phyloP scores from a whole-genome alignment of 2,329 filamentous ascomycete genomes.

The Septoria petroselini region DNA sequence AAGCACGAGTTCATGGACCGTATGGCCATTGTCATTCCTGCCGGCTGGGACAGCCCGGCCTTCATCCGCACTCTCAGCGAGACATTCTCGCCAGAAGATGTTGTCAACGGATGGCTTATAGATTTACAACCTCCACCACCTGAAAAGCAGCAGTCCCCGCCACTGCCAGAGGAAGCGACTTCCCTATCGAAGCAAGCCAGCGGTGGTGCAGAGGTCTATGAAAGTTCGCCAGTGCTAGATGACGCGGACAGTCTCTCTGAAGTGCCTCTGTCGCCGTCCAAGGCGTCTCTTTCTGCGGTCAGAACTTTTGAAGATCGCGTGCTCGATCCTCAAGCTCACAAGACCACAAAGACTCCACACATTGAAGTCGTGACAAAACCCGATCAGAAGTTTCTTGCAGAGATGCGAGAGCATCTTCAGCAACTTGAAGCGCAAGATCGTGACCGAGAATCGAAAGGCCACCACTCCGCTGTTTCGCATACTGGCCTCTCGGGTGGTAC shows the following conservation, averaged over 20 bases:
- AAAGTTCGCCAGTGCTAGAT: conserved; percentile 30
- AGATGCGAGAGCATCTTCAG: conserved; percentile 59
- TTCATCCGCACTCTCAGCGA: conserved; percentile 92
- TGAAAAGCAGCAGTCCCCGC: conserved; percentile 44
- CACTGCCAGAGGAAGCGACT: conserved; percentile 31
- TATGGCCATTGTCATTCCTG: conserved; percentile 90
- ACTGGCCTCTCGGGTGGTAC: conserved; percentile 25
- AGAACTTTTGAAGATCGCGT: conserved; percentile 34
- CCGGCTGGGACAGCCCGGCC: conserved; percentile 98
- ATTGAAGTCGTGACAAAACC: conserved; percentile 37
- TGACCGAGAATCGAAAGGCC: conserved; percentile 47
- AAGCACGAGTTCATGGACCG: conserved; percentile 58
- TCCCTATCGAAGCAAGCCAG: conserved; percentile 25
- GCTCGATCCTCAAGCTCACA: conserved; percentile 36
- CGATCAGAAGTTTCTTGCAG: conserved; percentile 37
- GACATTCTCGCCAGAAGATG: conserved; percentile 83
- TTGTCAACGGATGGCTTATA: conserved; percentile 71
- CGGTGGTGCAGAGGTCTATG: conserved; percentile 32
- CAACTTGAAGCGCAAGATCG: conserved; percentile 66
- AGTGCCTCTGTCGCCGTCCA: conserved; percentile 25
- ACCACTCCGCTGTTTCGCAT: conserved; percentile 19
- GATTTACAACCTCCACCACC: conserved; percentile 56
- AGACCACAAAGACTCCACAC: conserved; percentile 28
- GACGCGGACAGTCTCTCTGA: conserved; percentile 21
- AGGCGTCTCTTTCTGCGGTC: conserved; percentile 30